Evolutionary conservation across 139 green algal species (phyloP).

Genomic region (Mesotaenium endlicherianum): DNA sequence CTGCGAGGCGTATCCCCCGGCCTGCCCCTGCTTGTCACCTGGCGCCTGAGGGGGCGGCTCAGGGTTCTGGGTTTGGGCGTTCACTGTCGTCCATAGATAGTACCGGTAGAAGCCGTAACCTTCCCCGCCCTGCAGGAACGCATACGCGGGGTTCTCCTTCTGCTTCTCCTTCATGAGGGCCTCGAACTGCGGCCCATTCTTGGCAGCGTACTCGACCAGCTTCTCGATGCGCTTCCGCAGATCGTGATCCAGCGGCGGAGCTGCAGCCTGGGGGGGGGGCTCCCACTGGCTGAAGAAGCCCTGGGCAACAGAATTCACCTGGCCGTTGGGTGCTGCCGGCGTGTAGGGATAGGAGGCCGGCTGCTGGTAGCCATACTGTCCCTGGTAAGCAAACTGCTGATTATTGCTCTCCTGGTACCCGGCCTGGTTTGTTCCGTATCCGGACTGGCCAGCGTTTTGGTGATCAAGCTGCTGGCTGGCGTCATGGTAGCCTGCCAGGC

Average conservation of each 20-base stretch:
- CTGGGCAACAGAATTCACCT: too few relatives aligned
- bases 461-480: too few relatives aligned
- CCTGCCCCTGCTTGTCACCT: neutral
- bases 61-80: neutral
- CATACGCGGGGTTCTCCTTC: slow-evolving; percentile 54
- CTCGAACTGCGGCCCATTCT: slow-evolving; percentile 81
- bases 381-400: too few relatives aligned
- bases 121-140: slow-evolving; percentile 71
- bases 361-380: too few relatives aligned
- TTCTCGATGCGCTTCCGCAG: slow-evolving; percentile 61
- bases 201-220: slow-evolving; percentile 75
- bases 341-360: too few relatives aligned
- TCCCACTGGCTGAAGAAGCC: slow-evolving; percentile 47
- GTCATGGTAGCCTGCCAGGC: too few relatives aligned
- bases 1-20: neutral
- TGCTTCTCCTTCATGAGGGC: slow-evolving; percentile 70
- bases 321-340: too few relatives aligned
- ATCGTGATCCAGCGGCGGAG: slow-evolving; percentile 23
- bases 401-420: too few relatives aligned
- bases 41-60: neutral
- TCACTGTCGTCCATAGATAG: slow-evolving; percentile 5
- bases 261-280: slow-evolving; percentile 3
- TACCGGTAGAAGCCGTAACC: slow-evolving; percentile 74
- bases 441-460: too few relatives aligned
- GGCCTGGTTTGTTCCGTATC: too few relatives aligned